These are phyloP conservation scores for Aulographum hederae DNA, from an alignment of 2,329 filamentous ascomycete genomes.

Conservation along the genomic window DNA sequence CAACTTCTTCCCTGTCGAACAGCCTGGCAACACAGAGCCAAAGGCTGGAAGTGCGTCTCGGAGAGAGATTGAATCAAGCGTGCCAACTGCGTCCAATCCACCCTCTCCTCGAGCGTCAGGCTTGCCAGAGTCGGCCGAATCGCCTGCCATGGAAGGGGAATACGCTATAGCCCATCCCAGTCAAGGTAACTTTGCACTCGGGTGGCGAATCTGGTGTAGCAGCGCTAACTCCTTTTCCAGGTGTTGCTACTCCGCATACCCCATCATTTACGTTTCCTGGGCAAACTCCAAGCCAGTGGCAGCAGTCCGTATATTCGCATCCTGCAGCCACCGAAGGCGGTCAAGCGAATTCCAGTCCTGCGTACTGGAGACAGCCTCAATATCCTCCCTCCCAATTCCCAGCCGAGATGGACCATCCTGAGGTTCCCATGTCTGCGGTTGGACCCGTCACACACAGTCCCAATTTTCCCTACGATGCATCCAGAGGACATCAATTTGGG, in stretches of 20 bases:
- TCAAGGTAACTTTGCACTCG: no score
- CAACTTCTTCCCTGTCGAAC: slow-evolving; percentile 79
- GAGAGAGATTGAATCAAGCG: background rate
- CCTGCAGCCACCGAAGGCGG: background rate
- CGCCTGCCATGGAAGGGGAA: no score
- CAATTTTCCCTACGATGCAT: background rate
- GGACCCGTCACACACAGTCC: background rate
- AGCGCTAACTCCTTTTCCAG: no score
- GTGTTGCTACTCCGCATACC: background rate
- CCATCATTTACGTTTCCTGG: background rate
- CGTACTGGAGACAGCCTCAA: background rate
- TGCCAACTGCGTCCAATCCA: background rate
- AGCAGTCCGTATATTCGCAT: background rate
- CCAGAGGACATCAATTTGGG: background rate
- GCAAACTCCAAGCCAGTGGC: background rate
- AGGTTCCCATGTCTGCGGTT: no score
- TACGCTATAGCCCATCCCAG: background rate
- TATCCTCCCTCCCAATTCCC: background rate
- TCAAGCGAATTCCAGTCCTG: background rate
- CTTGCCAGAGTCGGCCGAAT: background rate
- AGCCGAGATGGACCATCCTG: background rate
- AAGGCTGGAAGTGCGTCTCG: background rate
- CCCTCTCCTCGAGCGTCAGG: background rate
- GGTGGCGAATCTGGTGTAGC: no score
- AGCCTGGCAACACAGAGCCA: slow-evolving; percentile 21